Evolutionary conservation across 768 basidiomycete genomes (phyloP), one percentile per base, ranked within the genome.

Genomic region (Suillus discolor): DNA sequence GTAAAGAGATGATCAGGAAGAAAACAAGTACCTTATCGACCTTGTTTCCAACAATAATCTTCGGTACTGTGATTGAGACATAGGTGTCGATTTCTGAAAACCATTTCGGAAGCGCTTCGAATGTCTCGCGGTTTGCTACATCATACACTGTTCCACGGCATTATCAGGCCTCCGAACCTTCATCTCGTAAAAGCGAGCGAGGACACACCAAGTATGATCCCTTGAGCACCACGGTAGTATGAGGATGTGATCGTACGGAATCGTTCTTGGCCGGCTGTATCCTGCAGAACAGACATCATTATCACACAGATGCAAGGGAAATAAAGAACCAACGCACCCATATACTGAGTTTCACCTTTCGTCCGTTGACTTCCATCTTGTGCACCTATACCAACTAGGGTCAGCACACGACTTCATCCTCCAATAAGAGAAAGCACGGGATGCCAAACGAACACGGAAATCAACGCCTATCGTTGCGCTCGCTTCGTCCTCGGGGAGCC

Each of bases 241-340:
- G 92, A 94, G 3, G 91, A 91, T 6, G 97, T 99, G 70, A 99
- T 91, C 4, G 96, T 97, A 55, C 95, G 85, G 74, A 98, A 99
- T 6, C 97, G 89, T 78, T 99, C 97, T 77, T 99, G 97, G 0
- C 97, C 97, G 60, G 96, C 94, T 0, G 95, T 97, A 71, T 97
- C 94, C 94, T 96, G 49, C 64, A 42, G 28, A 28, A 28, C n/a
- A 28, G 64, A 53, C 13, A n/a, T 25, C 25, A 61, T 39, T 15
- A 41, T 18, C 28, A n/a, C 36, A 23, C 16, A 45, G 53, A 23
- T 51, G 49, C 25, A 42, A 8, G 20, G 6, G 45, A 34, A n/a
- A 54, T 41, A 62, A 62, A 28, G 20, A 28, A n/a, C 23, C 25
- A 1, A 45, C 31, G 28, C 71, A 97, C 96, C 97, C 97, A 99